phyloP scores from a whole-genome alignment of 169 alveolate genomes.

The Cryptosporidium ryanae region DNA sequence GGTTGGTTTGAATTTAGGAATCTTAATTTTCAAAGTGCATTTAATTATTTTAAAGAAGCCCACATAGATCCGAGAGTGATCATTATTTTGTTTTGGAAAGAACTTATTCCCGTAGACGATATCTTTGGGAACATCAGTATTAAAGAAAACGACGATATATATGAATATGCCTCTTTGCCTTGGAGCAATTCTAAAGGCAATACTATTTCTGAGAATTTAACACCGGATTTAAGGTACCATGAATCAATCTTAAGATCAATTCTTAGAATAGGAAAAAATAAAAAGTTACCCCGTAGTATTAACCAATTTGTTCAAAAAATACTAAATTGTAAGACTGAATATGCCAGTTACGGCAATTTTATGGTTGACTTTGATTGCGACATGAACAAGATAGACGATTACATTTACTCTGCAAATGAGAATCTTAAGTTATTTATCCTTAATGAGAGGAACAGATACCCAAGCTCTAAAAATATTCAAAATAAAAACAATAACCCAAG shows the following conservation, averaged over 20 bases:
- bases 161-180: conserved; percentile 60
- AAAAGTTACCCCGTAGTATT: conserved; percentile 11
- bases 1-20: conserved; percentile 70
- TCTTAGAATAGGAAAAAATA: conserved; percentile 3
- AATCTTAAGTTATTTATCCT: conserved; percentile 23
- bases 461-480: not conserved
- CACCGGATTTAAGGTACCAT: conserved; percentile 58
- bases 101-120: conserved; percentile 24
- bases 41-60: conserved; percentile 57
- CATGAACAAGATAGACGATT: conserved; percentile 20
- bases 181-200: conserved; percentile 49
- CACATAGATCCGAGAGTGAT: conserved; percentile 70
- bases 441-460: conserved; percentile 29
- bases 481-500: not conserved
- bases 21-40: conserved; percentile 43
- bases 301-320: conserved; percentile 23
- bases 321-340: conserved; percentile 2
- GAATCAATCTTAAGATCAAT: conserved; percentile 37
- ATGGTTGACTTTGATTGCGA: conserved; percentile 6
- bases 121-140: not conserved
- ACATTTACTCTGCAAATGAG: conserved; percentile 31
- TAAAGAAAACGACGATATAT: not conserved
- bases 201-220: conserved; percentile 33
- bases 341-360: not conserved
- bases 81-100: conserved; percentile 47